Conservation (phyloP, 352 stramenopile species). For the Phytopythium cucurbitacearum region DNA sequence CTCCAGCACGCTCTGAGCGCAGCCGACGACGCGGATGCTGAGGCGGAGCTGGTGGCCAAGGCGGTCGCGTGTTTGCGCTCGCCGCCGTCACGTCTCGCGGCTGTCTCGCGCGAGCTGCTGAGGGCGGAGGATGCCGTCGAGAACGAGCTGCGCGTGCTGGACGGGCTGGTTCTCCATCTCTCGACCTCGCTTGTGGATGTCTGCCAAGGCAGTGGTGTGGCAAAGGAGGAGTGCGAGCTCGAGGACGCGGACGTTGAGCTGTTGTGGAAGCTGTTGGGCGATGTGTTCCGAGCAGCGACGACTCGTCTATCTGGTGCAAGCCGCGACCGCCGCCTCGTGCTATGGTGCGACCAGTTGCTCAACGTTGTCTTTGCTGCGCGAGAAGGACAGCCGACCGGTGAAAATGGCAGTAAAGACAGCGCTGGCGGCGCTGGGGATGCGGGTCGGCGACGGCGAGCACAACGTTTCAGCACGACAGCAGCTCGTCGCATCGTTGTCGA, state of each 20-base stretch:
- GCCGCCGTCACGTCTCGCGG: background rate
- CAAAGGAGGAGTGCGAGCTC: background rate
- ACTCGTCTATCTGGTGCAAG: background rate
- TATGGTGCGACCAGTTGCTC: conserved; percentile 8
- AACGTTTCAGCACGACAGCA: background rate
- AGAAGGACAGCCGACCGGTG: background rate
- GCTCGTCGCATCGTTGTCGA: conserved; percentile 2
- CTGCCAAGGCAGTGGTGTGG: background rate
- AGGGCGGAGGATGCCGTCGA: background rate
- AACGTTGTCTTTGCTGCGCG: conserved; percentile 2
- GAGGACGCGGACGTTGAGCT: background rate
- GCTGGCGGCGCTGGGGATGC: background rate
- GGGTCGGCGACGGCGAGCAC: too few relatives aligned
- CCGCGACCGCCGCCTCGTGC: conserved; percentile 3
- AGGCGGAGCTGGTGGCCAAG: background rate
- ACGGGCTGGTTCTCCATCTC: background rate
- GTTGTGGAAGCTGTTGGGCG: background rate
- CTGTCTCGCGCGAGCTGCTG: background rate
- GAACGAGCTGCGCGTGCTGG: conserved; percentile 1
- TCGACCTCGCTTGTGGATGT: background rate
- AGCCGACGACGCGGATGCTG: background rate
- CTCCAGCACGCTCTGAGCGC: background rate
- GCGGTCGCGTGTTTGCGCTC: conserved; percentile 1
- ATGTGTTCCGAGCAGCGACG: conserved; percentile 3
- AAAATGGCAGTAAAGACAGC: background rate